Conservation (phyloP, 805 yeast genomes). For the Candida lessepsii region DNA sequence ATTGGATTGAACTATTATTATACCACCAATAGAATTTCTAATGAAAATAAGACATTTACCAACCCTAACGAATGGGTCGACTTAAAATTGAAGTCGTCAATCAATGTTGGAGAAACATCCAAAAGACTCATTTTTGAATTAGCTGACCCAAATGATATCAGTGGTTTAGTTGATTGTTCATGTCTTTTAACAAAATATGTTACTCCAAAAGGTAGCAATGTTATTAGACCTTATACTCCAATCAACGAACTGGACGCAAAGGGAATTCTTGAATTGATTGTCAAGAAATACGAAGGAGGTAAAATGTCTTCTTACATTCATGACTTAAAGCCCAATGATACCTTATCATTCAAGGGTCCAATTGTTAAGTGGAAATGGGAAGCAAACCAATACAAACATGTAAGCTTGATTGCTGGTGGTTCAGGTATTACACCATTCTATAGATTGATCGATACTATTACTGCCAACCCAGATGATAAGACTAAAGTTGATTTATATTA, state of each 20-base stretch:
- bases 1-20: slow-evolving; percentile 32
- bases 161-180: slow-evolving; percentile 81
- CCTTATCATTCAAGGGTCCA: slow-evolving; percentile 92
- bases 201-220: slow-evolving; percentile 80
- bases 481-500: slow-evolving; percentile 82
- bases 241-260: slow-evolving; percentile 62
- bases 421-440: slow-evolving; percentile 94
- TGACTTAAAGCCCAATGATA: slow-evolving; percentile 71
- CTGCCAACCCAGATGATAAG: slow-evolving; percentile 79
- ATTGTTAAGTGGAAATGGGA: slow-evolving; percentile 87
- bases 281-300: slow-evolving; percentile 84
- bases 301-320: slow-evolving; percentile 76
- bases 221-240: slow-evolving; percentile 90
- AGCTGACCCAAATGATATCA: slow-evolving; percentile 59
- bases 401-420: slow-evolving; percentile 92
- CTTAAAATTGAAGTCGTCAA: slow-evolving; percentile 51
- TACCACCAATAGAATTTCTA: slow-evolving; percentile 23
- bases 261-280: slow-evolving; percentile 76
- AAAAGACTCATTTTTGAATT: slow-evolving; percentile 70
- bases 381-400: slow-evolving; percentile 76
- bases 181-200: slow-evolving; percentile 77
- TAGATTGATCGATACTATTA: slow-evolving; percentile 77
- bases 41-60: slow-evolving; percentile 50
- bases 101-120: slow-evolving; percentile 59
- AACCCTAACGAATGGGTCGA: slow-evolving; percentile 74